Evolutionary conservation across 2,329 filamentous ascomycete species (phyloP).

Genomic region (Curvularia sp.): DNA sequence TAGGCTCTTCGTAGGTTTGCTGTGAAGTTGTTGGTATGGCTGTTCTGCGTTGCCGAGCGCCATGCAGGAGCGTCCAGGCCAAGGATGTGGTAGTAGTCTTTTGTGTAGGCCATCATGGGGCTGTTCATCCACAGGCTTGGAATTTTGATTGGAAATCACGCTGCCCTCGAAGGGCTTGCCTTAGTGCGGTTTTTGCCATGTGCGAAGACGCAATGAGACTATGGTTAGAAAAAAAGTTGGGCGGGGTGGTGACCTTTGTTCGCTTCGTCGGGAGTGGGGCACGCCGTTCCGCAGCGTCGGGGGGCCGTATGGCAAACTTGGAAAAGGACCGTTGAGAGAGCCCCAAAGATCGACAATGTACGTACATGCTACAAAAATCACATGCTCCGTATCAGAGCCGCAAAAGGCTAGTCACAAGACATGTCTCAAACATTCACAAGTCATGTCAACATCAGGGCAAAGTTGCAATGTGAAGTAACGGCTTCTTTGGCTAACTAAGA

Average conservation of each 20-base stretch:
- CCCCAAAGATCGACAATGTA: constrained; percentile 6
- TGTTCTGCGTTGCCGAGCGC: constrained; percentile 4
- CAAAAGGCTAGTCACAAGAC: neutral
- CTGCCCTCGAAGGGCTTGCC: constrained; percentile 9
- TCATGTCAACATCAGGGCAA: neutral
- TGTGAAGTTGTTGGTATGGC: neutral
- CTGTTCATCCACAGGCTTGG: neutral
- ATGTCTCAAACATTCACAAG: too few species aligned
- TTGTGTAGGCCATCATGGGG: constrained; percentile 31
- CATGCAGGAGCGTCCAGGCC: constrained; percentile 24
- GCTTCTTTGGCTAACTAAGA: constrained; percentile 43
- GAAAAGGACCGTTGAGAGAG: constrained; percentile 17
- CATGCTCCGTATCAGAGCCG: neutral
- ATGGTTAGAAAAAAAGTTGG: constrained; percentile 17
- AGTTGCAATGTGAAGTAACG: constrained; percentile 31
- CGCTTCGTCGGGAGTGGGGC: constrained; percentile 22
- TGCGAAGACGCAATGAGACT: constrained; percentile 10
- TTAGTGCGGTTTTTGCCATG: constrained; percentile 2
- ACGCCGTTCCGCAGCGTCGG: constrained; percentile 15
- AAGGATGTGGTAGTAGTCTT: constrained; percentile 43
- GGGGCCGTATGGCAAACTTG: constrained; percentile 19
- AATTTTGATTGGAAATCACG: neutral
- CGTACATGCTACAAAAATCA: neutral
- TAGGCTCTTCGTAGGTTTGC: constrained; percentile 55
- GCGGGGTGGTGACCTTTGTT: constrained; percentile 8